Evolutionary conservation across 2,329 filamentous ascomycete species (phyloP), one percentile per base, ranked within the genome.

Genomic region (Phialophora verrucosa): DNA sequence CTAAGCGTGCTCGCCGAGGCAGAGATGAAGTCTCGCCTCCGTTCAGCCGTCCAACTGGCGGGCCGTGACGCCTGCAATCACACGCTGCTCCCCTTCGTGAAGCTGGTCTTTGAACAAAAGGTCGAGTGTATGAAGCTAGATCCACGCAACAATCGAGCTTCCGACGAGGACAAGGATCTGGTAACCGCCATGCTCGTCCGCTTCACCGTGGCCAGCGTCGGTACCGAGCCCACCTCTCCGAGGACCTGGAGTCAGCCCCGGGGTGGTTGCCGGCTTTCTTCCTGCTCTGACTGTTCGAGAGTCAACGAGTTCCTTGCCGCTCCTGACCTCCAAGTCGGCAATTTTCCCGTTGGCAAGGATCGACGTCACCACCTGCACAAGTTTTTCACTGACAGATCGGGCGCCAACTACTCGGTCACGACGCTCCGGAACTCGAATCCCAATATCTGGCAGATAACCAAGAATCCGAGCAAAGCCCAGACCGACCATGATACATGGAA

Each of bases 361-460:
- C 57, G 63, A 3, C 63, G 58, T 11, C 50, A 42, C 11, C 63
- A 65, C 38, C 31, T 61, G 27, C 35, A 61, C 35, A 14, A 3
- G 2, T 29, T n/a, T 31, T 65, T 49, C 42, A 42, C 50, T 1
- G 35, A 56, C 11, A 14, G 14, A 14, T 10, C 14, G 5, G 35
- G 29, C n/a, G 38, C 8, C 31, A 49, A 54, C 12, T 65, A 61
- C 51, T 55, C 32, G 10, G 44, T 65, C n/a, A 53, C 25, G 27
- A 65, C 63, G 4, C 27, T 61, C 10, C 58, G 57, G 4, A 32
- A 57, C 58, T 50, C 35, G 25, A 55, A 49, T 20, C 63, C 63
- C 20, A 56, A 61, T 17, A 27, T 61, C 23, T 61, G 57, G 63
- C 58, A 61, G 35, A 56, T 65, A 12, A 65, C 63, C 23, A 65